A percentile compares a stretch with the other conserved stretches of the same genome.
Conservation (phyloP, 345 rosid species). For the Zanthoxylum bungeanum region DNA sequence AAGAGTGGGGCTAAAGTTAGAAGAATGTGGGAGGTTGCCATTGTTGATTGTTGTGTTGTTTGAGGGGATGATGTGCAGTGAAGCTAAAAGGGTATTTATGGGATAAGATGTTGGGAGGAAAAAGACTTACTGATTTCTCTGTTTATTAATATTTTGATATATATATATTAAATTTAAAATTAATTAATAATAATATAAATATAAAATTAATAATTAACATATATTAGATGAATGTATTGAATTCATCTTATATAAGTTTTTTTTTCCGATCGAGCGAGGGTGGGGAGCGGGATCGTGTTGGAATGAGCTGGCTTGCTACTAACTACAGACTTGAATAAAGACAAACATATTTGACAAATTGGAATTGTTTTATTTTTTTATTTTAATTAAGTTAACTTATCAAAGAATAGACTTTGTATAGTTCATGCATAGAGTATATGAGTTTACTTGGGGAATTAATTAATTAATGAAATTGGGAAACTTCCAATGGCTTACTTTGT, state of each 20-base stretch:
- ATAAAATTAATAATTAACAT: too few species aligned
- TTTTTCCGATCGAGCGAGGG: too few species aligned
- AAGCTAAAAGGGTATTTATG: slow-evolving; percentile 23
- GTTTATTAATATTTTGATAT: too few species aligned
- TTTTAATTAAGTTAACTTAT: background rate
- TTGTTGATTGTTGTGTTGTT: slow-evolving; percentile 19
- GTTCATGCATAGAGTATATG: background rate
- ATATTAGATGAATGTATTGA: too few species aligned
- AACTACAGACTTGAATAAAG: background rate
- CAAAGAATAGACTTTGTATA: background rate
- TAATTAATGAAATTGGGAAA: background rate
- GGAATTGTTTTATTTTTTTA: background rate
- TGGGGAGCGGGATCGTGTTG: slow-evolving; percentile 29
- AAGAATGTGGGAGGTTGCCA: slow-evolving; percentile 37
- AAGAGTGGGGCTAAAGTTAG: slow-evolving; percentile 20
- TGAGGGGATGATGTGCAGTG: slow-evolving; percentile 10
- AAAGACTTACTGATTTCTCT: too few species aligned
- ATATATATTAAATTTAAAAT: too few species aligned
- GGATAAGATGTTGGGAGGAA: slow-evolving; percentile 22
- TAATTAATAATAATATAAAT: too few species aligned
- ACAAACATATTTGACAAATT: background rate
- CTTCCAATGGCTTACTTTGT: background rate
- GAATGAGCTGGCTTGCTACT: slow-evolving; percentile 41
- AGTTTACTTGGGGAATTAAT: background rate
- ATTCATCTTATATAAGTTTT: too few species aligned